Evolutionary conservation across 305 asterid species (phyloP), one percentile per base, ranked within the genome.

Genomic region (Fraxinus sp.): DNA sequence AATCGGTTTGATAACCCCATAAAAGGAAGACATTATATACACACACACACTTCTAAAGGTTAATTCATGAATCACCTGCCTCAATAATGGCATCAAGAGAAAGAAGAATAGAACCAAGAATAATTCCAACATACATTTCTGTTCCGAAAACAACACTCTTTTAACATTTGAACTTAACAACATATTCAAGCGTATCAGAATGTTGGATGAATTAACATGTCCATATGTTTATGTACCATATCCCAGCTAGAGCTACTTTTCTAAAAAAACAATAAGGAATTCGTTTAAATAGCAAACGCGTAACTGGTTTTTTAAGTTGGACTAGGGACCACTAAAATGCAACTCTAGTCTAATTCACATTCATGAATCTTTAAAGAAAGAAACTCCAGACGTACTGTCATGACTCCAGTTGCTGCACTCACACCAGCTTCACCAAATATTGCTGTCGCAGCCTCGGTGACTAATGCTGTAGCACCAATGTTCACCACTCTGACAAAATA

Each of bases 371-470:
- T 32, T 16, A 16, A 36, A 10, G 81, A 81, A 26, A 86, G 70
- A 20, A 9, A 59, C 36, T 32, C 35, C 4, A 43, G 75, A 66
- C 97, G 78, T 91, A 96, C 98, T 70, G 99, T 96, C 99, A 96
- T 96, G 78, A 96, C 94, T 84, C 98, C 99, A 75, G 98, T 96
- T 80, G 99, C 98, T 64, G 98, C 98, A 85, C 90, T 93, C 86
- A 96, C 92, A 84, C 99, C 99, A 83, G 97, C 98, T 91, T 93
- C 98, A 86, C 99, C 99, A 90, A 93, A 96, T 85, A 92, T 88
- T 37, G 94, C 91, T 13, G 99, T 96, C 79, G 99, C 99, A 87
- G 98, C 99, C 70, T 94, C 93, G 79, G 99, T 94, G 76, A 96
- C 99, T 75, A 96, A 86, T 77, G 99, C 98, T 76, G 99, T 96